These are phyloP conservation scores for Datura wrightii DNA, from an alignment of 257 asterid genomes.

Conservation along the genomic window DNA sequence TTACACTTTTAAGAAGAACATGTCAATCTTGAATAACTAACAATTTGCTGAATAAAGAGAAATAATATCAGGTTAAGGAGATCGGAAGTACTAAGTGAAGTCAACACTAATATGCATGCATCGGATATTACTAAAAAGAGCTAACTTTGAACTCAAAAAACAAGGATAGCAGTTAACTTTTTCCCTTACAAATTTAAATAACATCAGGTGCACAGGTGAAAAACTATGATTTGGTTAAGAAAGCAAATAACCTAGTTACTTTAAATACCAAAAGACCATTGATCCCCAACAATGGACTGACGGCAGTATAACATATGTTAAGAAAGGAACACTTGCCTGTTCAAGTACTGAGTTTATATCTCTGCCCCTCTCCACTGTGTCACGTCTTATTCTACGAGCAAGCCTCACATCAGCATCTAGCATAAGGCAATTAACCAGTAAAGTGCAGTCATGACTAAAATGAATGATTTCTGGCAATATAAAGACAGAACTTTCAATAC, in stretches of 20 bases:
- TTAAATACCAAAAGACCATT: background rate
- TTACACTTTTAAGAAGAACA: background rate
- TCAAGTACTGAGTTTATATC: conserved; percentile 94
- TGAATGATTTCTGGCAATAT: background rate
- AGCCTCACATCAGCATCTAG: conserved; percentile 96
- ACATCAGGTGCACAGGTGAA: background rate
- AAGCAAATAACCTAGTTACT: background rate
- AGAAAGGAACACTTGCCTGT: conserved; percentile 65
- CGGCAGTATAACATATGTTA: background rate
- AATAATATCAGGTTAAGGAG: background rate
- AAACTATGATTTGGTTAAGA: background rate
- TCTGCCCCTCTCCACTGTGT: conserved; percentile 96
- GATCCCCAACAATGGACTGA: background rate
- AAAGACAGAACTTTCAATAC: background rate
- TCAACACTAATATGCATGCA: background rate
- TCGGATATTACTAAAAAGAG: background rate
- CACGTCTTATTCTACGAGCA: conserved; percentile 99
- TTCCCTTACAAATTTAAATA: background rate
- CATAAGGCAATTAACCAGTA: conserved; percentile 34
- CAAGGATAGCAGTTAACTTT: background rate
- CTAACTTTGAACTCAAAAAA: conserved; percentile 7
- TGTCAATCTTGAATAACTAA: background rate
- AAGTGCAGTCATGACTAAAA: conserved; percentile 6
- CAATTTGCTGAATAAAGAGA: background rate
- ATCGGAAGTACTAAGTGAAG: background rate